A percentile compares a stretch with the other conserved stretches of the same genome.
These are phyloP conservation scores for Sphaceloma murrayae DNA, from an alignment of 2,329 filamentous ascomycete species.

Conservation along the genomic window DNA sequence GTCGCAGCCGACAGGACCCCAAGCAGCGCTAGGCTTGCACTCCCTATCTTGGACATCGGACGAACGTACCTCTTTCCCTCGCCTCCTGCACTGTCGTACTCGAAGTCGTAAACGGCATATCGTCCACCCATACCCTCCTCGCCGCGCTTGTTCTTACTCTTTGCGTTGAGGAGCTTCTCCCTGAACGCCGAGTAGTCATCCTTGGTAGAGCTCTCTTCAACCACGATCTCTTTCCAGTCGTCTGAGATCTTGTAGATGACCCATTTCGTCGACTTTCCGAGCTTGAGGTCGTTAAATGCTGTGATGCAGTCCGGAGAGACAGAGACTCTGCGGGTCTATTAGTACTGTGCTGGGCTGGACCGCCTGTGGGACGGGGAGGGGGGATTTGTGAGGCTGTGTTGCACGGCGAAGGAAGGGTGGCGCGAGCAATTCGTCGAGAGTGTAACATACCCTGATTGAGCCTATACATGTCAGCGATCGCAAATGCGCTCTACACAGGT, in stretches of 20 bases:
- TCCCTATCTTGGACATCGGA: no score
- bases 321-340: slow-evolving; percentile 57
- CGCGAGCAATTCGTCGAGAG: slow-evolving; percentile 17
- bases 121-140: slow-evolving; percentile 54
- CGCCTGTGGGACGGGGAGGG: no score
- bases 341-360: no score
- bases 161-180: slow-evolving; percentile 63
- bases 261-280: slow-evolving; percentile 67
- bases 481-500: not conserved
- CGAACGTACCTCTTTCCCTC: slow-evolving; percentile 52
- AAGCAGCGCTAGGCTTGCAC: no score
- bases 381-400: slow-evolving; percentile 1
- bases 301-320: slow-evolving; percentile 61
- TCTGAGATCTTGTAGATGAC: slow-evolving; percentile 83
- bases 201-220: slow-evolving; percentile 61
- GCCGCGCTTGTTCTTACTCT: slow-evolving; percentile 59
- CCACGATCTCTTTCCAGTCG: slow-evolving; percentile 70
- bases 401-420: slow-evolving; percentile 14
- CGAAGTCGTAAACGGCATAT: slow-evolving; percentile 78
- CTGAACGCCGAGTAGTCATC: slow-evolving; percentile 65
- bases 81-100: slow-evolving; percentile 61
- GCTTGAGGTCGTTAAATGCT: slow-evolving; percentile 72
- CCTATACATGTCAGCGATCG: slow-evolving; percentile 23
- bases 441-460: slow-evolving; percentile 37
- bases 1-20: no score